These are phyloP conservation scores for Parathielavia appendiculata DNA, from an alignment of 495 filamentous ascomycete genomes.

Conservation along the genomic window DNA sequence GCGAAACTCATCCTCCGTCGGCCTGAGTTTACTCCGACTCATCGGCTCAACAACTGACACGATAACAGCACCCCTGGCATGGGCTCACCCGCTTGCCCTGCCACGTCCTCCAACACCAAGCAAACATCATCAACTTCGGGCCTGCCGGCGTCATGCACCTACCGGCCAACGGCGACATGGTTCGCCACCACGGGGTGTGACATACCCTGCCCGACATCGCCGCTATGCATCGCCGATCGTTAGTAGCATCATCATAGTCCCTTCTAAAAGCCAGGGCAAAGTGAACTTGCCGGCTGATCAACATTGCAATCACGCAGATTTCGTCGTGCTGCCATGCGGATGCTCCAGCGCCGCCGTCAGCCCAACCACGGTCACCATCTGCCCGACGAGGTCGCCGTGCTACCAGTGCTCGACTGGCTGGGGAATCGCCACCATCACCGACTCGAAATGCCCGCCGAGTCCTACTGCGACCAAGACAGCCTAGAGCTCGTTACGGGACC, in stretches of 20 bases:
- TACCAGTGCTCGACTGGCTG: slow-evolving; percentile 19
- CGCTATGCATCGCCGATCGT: slow-evolving; percentile 15
- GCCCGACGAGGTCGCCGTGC: slow-evolving; percentile 20
- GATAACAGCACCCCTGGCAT: slow-evolving; percentile 3
- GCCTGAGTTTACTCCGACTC: neutral
- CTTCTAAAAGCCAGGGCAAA: too few relatives aligned
- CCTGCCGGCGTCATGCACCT: slow-evolving; percentile 16
- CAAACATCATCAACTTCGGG: neutral
- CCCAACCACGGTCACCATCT: slow-evolving; percentile 22
- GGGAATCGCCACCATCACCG: slow-evolving; percentile 12
- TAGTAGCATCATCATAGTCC: neutral
- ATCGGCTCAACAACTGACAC: neutral
- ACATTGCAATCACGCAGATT: neutral
- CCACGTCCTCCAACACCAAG: neutral
- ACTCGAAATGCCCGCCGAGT: slow-evolving; percentile 6
- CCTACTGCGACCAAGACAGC: slow-evolving; percentile 1
- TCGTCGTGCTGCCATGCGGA: slow-evolving; percentile 22
- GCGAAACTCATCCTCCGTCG: neutral
- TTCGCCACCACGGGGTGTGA: slow-evolving; percentile 13
- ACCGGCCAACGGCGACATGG: slow-evolving; percentile 11
- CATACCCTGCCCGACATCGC: slow-evolving; percentile 1
- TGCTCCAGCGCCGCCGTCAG: slow-evolving; percentile 16
- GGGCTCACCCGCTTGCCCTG: slow-evolving; percentile 5
- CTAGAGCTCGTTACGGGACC: neutral
- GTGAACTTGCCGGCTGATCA: too few relatives aligned